Percentiles rank a stretch among this genome's conserved stretches.
Conservation (phyloP, 257 asterid species). For the Solanum ossicruentum region DNA sequence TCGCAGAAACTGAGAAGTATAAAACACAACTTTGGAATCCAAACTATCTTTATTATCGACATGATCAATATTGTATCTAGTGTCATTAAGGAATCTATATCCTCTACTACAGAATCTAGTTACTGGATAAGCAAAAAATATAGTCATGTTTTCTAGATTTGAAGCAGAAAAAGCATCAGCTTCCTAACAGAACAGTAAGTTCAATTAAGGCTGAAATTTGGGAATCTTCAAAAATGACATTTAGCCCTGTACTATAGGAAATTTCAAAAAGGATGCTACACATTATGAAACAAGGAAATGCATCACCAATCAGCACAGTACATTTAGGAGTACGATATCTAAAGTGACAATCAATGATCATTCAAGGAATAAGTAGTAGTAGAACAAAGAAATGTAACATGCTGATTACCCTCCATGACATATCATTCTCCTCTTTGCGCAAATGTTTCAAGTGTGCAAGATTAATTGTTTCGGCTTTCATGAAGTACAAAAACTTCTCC, state of each 20-base stretch:
- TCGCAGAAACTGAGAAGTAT: neutral
- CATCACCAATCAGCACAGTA: neutral
- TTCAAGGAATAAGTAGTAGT: neutral
- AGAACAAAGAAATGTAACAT: neutral
- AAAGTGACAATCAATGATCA: neutral
- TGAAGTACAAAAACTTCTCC: slow-evolving; percentile 32
- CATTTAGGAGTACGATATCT: neutral
- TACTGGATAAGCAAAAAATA: neutral
- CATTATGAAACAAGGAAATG: neutral
- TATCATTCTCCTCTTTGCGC: slow-evolving; percentile 16
- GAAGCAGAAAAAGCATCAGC: neutral
- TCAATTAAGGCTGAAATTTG: neutral
- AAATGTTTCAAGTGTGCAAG: slow-evolving; percentile 19
- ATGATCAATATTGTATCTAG: neutral
- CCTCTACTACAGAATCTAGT: neutral
- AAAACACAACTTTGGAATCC: neutral
- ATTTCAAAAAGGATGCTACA: neutral
- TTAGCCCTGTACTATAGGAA: neutral
- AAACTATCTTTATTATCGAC: neutral
- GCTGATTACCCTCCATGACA: slow-evolving; percentile 8
- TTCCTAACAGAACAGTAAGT: neutral
- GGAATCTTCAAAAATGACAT: neutral
- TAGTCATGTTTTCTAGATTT: neutral
- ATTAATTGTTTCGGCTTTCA: slow-evolving; percentile 24
- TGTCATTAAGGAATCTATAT: neutral